Base-by-base conservation (phyloP, 768 basidiomycete genomes). In the Russula vinacea region DNA sequence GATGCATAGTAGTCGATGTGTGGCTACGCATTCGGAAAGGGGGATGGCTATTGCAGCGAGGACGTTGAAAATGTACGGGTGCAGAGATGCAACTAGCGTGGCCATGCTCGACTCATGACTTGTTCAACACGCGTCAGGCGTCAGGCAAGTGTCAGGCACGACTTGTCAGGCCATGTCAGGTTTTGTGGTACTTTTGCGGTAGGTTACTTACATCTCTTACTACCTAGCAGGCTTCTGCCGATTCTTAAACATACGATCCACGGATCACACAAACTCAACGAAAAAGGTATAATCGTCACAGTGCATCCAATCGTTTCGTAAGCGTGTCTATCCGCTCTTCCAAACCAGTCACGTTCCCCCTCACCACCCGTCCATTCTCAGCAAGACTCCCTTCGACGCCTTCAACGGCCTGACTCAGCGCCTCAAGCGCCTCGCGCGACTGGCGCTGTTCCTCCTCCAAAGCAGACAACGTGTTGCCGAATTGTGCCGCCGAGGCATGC, bases 401-500 rank as follows among this genome's bases (percentile, higher is more conserved):
- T 19, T 78, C 75, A 6, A 96, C 80, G 0, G 95, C 90, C 29
- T 77, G 78, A 59, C 83, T 77, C 5, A 97, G 77, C 55, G 92
- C 89, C 32, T 80, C 79, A 37, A 94, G 78, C 32, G 82, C 82
- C 29, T 84, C 86, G 29, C 80, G 81, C 39, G 84, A 76, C 66
- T 83, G 82, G 57, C 79, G 80, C 70, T 94, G 90, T 65, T 91
- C 89, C 60, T 84, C 84, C 73, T 91, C 88, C 37, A 95, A 76
- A 55, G 79, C 74, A 17, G 80, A 75, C 4, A 98, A 77, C 2
- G 86, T 84, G 24, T 78, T 80, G 57, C 88, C 83, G 70, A 98
- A 94, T 29, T 87, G 83, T 1, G 87, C 81, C 0, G 96, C 92
- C 54, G 90, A 86, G 0, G 87, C 81, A 71, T 99, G 96, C 64